A percentile compares a stretch with the other conserved stretches of the same genome.
phyloP scores from a whole-genome alignment of 495 filamentous ascomycete genomes.

The Penicillium ucsense region DNA sequence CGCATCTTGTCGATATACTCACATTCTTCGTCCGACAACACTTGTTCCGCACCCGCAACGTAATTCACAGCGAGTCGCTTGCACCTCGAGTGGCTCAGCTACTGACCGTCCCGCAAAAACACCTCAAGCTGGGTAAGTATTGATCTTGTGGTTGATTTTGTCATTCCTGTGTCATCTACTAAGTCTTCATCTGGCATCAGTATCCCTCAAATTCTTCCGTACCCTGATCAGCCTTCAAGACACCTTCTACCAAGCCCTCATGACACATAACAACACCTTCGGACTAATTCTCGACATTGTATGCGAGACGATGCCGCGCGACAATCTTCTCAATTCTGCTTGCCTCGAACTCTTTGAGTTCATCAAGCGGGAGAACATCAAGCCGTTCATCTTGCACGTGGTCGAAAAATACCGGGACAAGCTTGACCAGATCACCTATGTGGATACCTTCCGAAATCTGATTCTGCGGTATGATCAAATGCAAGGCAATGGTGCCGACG shows the following conservation, averaged over 20 bases:
- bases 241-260: constrained; percentile 82
- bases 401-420: constrained; percentile 85
- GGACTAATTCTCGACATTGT: constrained; percentile 84
- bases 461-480: constrained; percentile 74
- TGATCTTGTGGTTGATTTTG: not conserved
- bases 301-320: constrained; percentile 83
- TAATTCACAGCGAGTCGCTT: constrained; percentile 73
- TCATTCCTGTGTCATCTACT: not conserved
- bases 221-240: constrained; percentile 78
- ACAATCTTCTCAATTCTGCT: constrained; percentile 93
- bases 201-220: constrained; percentile 91
- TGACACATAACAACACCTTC: constrained; percentile 75
- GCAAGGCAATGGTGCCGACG: constrained; percentile 52
- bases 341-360: constrained; percentile 92
- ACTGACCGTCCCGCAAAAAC: constrained; percentile 78
- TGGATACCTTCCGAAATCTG: constrained; percentile 74
- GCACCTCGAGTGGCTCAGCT: constrained; percentile 75
- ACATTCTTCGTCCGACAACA: constrained; percentile 93
- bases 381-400: constrained; percentile 70
- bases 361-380: constrained; percentile 77
- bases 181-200: constrained; percentile 14
- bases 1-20: constrained; percentile 86
- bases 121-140: constrained; percentile 74
- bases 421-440: constrained; percentile 68
- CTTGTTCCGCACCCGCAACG: constrained; percentile 74